Conservation (phyloP, 441 rosid species). For the Breynia disticha region DNA sequence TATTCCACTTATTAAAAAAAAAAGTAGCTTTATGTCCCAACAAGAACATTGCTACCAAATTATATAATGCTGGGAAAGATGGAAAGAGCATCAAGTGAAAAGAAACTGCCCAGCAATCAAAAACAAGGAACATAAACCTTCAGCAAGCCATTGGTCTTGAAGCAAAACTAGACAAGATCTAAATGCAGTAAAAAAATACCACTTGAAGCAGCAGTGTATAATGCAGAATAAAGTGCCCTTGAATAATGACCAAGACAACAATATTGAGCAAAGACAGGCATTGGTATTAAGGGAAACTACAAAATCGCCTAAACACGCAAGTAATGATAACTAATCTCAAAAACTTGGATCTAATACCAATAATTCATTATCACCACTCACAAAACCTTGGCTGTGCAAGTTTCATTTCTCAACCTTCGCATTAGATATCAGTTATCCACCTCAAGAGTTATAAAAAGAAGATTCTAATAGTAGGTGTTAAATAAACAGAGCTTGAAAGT, state of each 20-base stretch:
- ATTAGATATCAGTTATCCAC: conserved; percentile 11
- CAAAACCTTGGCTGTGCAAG: conserved; percentile 2
- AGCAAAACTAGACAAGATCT: no score
- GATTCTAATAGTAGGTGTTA: conserved; percentile 9
- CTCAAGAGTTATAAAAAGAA: conserved; percentile 11
- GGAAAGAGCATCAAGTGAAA: no score
- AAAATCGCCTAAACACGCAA: conserved; percentile 7
- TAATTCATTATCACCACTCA: conserved; percentile 10
- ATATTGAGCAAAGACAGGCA: conserved; percentile 9
- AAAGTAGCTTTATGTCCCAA: no score
- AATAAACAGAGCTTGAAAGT: not conserved
- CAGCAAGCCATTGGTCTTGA: not conserved
- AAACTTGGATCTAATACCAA: conserved; percentile 14
- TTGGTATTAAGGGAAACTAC: not conserved
- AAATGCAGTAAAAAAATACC: not conserved
- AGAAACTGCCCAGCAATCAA: no score
- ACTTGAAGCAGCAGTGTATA: not conserved
- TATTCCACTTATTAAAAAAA: no score
- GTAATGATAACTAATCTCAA: conserved; percentile 10
- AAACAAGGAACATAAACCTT: not conserved
- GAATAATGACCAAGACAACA: conserved; percentile 6
- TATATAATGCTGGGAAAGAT: no score
- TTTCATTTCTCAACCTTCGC: conserved; percentile 7
- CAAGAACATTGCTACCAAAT: no score
- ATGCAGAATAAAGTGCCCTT: conserved; percentile 5